phyloP scores from a whole-genome alignment of 2,329 filamentous ascomycete species.

The Pyricularia sp. region DNA sequence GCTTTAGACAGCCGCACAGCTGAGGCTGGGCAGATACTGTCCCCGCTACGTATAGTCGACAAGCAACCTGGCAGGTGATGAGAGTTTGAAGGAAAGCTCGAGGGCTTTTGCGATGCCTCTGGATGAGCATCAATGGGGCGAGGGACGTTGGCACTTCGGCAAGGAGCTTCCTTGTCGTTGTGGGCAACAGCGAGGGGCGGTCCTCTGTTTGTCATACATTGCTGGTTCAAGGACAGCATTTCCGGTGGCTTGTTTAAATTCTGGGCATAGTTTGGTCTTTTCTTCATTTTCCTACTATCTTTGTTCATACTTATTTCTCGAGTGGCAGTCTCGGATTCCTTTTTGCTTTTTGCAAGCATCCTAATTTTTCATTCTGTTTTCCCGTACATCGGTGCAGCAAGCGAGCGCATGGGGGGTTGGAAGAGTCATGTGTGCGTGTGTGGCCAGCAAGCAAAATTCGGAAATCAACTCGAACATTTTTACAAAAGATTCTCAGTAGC shows the following conservation, averaged over 20 bases:
- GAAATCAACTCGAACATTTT: neutral
- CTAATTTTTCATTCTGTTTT: neutral
- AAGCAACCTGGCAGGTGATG: neutral
- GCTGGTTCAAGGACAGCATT: neutral
- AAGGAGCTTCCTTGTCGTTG: neutral
- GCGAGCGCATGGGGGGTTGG: neutral
- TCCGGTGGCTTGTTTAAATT: neutral
- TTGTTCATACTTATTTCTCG: neutral
- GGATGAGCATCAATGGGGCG: neutral
- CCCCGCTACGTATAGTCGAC: neutral
- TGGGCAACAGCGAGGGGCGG: neutral
- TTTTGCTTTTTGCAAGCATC: neutral
- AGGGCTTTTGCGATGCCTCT: neutral
- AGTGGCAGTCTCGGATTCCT: neutral
- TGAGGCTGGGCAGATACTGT: neutral
- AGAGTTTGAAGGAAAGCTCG: neutral
- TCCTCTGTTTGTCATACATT: neutral
- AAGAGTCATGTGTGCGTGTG: neutral
- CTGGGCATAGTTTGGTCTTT: neutral
- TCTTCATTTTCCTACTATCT: neutral
- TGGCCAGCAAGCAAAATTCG: neutral
- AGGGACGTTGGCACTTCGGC: neutral
- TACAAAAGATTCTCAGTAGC: slow-evolving; percentile 2
- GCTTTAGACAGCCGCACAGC: neutral
- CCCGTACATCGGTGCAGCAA: neutral